phyloP scores from a whole-genome alignment of 345 rosid genomes.

The Salix suchowensis region DNA sequence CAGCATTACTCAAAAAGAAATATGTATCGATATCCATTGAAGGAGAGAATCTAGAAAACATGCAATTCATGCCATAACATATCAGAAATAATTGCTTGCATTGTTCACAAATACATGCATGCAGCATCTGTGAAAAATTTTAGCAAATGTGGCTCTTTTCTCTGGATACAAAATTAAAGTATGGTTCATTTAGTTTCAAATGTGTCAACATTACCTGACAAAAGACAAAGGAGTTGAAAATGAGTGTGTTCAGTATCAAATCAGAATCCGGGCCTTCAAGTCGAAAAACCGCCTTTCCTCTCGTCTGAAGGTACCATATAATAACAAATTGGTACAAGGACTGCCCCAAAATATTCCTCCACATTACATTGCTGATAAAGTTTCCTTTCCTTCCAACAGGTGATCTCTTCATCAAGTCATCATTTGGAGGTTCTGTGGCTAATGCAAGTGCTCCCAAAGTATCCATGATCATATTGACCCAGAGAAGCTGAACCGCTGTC shows the following conservation, averaged over 20 bases:
- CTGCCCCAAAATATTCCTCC: constrained; percentile 95
- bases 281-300: constrained; percentile 21
- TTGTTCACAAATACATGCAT: background rate
- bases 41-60: no score
- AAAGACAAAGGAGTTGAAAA: constrained; percentile 30
- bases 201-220: constrained; percentile 47
- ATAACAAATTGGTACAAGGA: constrained; percentile 50
- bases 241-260: constrained; percentile 43
- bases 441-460: constrained; percentile 32
- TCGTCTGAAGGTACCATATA: constrained; percentile 32
- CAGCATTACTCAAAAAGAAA: no score
- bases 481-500: constrained; percentile 34
- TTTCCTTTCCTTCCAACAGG: constrained; percentile 43
- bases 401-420: constrained; percentile 30
- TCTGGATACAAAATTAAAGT: background rate
- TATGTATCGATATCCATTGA: no score
- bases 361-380: constrained; percentile 87
- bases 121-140: background rate
- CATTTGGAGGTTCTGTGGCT: constrained; percentile 31
- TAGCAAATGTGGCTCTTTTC: background rate
- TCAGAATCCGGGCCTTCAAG: constrained; percentile 44
- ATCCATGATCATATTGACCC: constrained; percentile 36
- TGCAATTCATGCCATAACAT: background rate
- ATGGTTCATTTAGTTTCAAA: background rate
- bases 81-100: background rate